These are phyloP conservation scores for Themeda triandra DNA, from an alignment of 176 grass and related monocot species.

Conservation along the genomic window DNA sequence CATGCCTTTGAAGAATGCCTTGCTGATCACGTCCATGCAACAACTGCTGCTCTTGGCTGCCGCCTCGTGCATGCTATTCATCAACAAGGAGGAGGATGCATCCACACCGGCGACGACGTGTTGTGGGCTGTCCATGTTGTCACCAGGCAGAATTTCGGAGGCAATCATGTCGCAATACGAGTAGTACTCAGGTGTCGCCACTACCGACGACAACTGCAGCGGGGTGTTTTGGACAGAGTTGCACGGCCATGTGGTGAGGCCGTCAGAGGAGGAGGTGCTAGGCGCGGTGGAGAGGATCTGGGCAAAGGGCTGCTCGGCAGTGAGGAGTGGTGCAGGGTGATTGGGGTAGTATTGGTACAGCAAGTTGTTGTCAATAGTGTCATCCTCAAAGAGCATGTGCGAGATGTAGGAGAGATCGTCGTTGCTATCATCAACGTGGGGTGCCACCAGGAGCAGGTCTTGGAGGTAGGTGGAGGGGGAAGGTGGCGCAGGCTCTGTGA, in stretches of 20 bases:
- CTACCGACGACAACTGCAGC: background rate
- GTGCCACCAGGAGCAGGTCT: background rate
- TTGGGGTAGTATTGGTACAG: background rate
- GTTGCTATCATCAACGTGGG: background rate
- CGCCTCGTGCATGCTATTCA: background rate
- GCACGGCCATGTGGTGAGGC: background rate
- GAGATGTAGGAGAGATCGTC: background rate
- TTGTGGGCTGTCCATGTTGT: background rate
- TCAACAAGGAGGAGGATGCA: background rate
- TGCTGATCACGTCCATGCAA: background rate
- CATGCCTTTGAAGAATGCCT: background rate
- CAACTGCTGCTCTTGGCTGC: background rate
- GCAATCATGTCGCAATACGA: background rate
- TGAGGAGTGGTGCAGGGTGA: background rate
- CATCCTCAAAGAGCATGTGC: background rate
- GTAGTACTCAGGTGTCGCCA: background rate
- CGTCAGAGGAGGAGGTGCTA: background rate
- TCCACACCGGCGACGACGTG: background rate
- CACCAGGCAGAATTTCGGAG: background rate
- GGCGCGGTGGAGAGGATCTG: background rate
- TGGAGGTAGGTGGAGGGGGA: background rate
- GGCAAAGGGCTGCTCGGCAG: background rate
- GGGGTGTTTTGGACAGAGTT: background rate
- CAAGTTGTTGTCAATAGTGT: background rate
- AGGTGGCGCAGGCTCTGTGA: background rate